Percentiles rank a stretch among this genome's conserved stretches.
phyloP scores from a whole-genome alignment of 2,329 filamentous ascomycete genomes.

The Neofusicoccum laricinum region DNA sequence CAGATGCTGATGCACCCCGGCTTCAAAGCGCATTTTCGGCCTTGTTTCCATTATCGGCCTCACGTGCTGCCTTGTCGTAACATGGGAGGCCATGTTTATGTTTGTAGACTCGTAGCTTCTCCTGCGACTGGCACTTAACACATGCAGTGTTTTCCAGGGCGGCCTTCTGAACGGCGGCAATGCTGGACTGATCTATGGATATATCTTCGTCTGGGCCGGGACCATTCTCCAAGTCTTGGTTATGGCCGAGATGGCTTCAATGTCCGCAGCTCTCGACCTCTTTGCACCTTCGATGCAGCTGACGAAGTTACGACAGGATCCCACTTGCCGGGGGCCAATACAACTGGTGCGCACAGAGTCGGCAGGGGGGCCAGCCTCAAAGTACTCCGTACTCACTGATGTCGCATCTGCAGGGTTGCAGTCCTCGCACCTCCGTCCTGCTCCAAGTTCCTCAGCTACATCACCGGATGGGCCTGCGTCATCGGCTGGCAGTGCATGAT shows the following conservation, averaged over 20 bases:
- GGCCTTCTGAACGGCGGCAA: constrained; percentile 32
- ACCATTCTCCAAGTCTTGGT: constrained; percentile 33
- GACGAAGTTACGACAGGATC: not conserved
- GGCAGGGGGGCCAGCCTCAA: no score
- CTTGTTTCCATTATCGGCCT: constrained; percentile 37
- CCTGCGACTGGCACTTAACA: not conserved
- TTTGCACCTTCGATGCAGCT: not conserved
- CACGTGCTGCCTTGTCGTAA: constrained; percentile 36
- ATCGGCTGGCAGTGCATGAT: constrained; percentile 38
- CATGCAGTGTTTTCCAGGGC: constrained; percentile 18
- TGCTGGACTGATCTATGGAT: constrained; percentile 36
- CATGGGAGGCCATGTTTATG: constrained; percentile 38
- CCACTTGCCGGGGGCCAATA: constrained; percentile 35
- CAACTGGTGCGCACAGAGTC: constrained; percentile 24
- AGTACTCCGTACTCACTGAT: no score
- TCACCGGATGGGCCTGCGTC: constrained; percentile 45
- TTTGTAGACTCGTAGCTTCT: constrained; percentile 19
- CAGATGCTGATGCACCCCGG: not conserved
- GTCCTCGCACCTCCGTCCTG: constrained; percentile 42
- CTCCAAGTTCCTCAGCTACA: constrained; percentile 45
- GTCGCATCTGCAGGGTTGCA: constrained; percentile 30
- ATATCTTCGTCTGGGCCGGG: constrained; percentile 36
- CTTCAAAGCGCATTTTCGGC: constrained; percentile 33
- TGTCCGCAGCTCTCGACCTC: constrained; percentile 28
- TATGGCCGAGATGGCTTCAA: constrained; percentile 36